Evolutionary conservation across 176 grass and related monocot genomes (phyloP), one percentile per base, ranked within the genome.

Genomic region (Sorghum bicolor): DNA sequence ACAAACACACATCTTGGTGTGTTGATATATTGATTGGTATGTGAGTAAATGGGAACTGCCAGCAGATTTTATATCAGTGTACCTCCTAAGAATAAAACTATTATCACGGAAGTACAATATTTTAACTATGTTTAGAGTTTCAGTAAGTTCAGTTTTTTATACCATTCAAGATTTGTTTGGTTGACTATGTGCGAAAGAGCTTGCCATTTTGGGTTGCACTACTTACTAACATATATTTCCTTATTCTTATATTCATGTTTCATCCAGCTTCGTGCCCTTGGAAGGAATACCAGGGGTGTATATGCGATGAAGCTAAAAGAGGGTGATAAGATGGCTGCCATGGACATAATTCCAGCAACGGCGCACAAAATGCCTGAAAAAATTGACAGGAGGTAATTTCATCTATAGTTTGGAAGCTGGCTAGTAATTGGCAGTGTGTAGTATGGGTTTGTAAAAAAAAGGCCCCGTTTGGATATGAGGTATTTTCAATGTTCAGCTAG

Each of bases 291-390:
- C 55, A 96, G 81, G 84, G 96, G 96, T 43, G 52, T 65, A n/a
- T n/a, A 31, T 86, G 85, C 96, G 13, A 99, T 95, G 96, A 96
- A 31, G 73, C 87, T 98, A 45, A 96, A 78, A 83, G 91, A 88
- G 84, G 87, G 60, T 8, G 96, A 96, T 70, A 96, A 90, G 78
- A 87, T 98, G 87, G 96, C 96, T 78, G 85, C 93, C 11, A 94
- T 99, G 96, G 91, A 96, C 83, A 86, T 94, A 84, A 96, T 96
- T 72, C 91, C 96, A 71, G 80, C 85, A 70, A 70, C 89, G 34
- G 83, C 84, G 77, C 89, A 92, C 76, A 92, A 90, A 61, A 86
- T 90, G 89, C 89, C 85, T 70, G 91, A 81, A 83, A 89, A 25
- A 26, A 68, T 10, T 81, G 20, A 1, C 31, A 87, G 70, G 80